Evolutionary conservation across 345 rosid genomes (phyloP), one percentile per base, ranked within the genome.

Genomic region (Eucalyptus melliodora): DNA sequence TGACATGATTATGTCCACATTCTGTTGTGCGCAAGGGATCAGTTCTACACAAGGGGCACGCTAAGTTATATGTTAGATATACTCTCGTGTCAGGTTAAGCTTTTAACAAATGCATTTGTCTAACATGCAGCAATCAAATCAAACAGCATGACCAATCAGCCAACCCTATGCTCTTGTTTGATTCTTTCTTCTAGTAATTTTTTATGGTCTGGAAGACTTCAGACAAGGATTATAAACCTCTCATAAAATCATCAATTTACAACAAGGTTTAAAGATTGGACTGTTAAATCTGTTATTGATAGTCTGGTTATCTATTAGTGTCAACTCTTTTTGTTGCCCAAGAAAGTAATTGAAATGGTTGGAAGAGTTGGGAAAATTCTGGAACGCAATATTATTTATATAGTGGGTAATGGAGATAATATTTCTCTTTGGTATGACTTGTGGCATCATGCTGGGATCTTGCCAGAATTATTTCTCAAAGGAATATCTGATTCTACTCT

Each of bases 331-430:
- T 62, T 62, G 34, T 30, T 30, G 34, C 72, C 34, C 72, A 13
- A 62, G 72, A 62, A 62, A 62, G 72, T 62, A 13, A 13, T 4
- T 30, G 34, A 62, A 62, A 30, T 30, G 34, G 34, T 30, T 30
- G 72, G 31, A 51, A 51, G 55, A 51, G 55, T 51, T 51, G 55
- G 55, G 55, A 51, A 51, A 51, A 51, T 51, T 51, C 3, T 51
- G 55, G 55, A 51, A 51, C 0, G 0, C 9, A 0, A 51, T 51
- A 51, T 51, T 17, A 51, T 51, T 16, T 51, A 51, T 51, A 16
- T 51, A 62, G 34, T 62, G 34, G 34, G 37, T 30, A 14, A 62
- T 30, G 19, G 34, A 62, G 72, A 62, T 62, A 55, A 55, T 6
- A 30, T 30, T 62, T 62, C 72, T 62, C 72, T 62, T 62, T 62